phyloP scores from a whole-genome alignment of 202 grass and related monocot species.

The Schoenoplectus tabernaemontani region DNA sequence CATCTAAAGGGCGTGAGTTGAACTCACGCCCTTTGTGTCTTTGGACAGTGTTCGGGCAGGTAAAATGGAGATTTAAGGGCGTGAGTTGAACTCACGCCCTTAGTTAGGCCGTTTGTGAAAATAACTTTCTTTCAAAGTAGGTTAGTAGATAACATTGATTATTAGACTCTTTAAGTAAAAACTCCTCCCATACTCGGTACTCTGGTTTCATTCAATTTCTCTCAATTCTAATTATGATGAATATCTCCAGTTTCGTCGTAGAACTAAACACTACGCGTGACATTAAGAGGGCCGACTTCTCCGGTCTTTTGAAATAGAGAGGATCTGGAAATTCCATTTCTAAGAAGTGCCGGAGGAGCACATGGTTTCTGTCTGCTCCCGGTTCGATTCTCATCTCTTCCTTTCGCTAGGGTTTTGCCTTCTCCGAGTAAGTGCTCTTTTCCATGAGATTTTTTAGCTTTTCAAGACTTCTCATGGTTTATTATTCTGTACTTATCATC shows the following conservation, averaged over 20 bases:
- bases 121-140: too few species aligned
- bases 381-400: background rate
- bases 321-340: background rate
- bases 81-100: too few species aligned
- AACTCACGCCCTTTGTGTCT: too few species aligned
- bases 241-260: background rate
- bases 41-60: too few species aligned
- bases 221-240: background rate
- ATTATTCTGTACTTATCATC: background rate
- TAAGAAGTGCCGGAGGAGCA: too few species aligned
- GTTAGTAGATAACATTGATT: too few species aligned
- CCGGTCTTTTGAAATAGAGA: background rate
- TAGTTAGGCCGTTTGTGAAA: too few species aligned
- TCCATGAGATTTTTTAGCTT: background rate
- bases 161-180: too few species aligned
- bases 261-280: background rate
- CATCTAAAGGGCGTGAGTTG: too few species aligned
- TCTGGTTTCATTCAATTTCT: background rate
- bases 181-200: background rate
- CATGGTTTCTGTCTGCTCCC: too few species aligned
- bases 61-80: too few species aligned
- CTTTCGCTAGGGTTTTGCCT: background rate
- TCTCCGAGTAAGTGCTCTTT: background rate
- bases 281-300: background rate
- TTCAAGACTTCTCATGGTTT: background rate